A percentile compares a stretch with the other conserved stretches of the same genome.
These are phyloP conservation scores for Orbilia ellipsospora DNA, from an alignment of 2,329 filamentous ascomycete species.

Conservation along the genomic window DNA sequence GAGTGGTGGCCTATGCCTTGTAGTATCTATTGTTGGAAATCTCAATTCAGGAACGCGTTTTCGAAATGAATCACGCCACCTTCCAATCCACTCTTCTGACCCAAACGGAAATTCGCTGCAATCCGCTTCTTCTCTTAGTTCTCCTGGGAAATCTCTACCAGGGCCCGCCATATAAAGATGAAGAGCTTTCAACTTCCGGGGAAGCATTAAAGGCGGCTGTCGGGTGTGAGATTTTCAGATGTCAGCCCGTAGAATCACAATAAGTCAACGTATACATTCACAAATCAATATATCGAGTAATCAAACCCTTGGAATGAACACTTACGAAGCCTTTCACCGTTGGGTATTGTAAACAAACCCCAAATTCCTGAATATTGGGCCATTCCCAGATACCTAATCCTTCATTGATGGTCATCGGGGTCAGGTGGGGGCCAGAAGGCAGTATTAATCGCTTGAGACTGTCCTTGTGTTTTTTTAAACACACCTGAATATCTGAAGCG, in stretches of 20 bases:
- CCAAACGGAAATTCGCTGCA: not conserved
- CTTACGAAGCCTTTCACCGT: not conserved
- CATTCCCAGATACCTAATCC: conserved; percentile 4
- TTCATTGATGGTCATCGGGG: not conserved
- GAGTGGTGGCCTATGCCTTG: not conserved
- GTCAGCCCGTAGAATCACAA: not conserved
- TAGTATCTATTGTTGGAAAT: conserved; percentile 3
- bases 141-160: not conserved
- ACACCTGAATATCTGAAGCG: not conserved
- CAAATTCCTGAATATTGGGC: conserved; percentile 3
- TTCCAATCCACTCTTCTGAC: not conserved
- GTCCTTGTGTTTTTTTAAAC: not conserved
- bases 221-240: not conserved
- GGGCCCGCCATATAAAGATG: not conserved
- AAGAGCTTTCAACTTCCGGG: conserved; percentile 1
- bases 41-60: not conserved
- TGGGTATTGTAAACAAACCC: not conserved
- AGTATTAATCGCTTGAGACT: not conserved
- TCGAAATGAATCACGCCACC: not conserved
- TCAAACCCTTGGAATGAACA: not conserved
- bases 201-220: not conserved
- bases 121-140: no score
- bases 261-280: not conserved
- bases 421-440: not conserved
- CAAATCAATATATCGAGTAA: not conserved